Evolutionary conservation across 768 basidiomycete species (phyloP).

Genomic region (Termitomyces heimii): DNA sequence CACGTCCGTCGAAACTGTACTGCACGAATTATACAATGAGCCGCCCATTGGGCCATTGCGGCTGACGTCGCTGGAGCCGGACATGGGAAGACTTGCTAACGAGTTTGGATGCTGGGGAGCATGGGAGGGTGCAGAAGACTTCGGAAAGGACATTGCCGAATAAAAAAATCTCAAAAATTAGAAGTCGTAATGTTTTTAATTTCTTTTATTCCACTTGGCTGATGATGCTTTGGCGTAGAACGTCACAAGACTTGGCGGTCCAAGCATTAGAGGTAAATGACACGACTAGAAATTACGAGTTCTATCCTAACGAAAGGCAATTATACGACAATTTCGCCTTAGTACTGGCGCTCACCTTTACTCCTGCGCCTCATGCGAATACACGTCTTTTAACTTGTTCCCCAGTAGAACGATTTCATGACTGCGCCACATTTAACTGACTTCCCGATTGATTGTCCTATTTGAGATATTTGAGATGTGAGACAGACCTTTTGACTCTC

Average conservation of each 20-base stretch:
- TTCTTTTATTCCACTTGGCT: neutral
- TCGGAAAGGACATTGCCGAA: constrained; percentile 15
- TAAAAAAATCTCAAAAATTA: neutral
- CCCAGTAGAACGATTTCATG: too few relatives aligned
- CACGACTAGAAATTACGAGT: neutral
- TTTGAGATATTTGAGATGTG: neutral
- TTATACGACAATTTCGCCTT: neutral
- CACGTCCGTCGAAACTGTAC: constrained; percentile 27
- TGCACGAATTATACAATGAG: constrained; percentile 27
- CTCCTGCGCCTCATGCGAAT: neutral
- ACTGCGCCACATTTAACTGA: neutral
- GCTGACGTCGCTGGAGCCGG: constrained; percentile 23
- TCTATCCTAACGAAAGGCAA: neutral
- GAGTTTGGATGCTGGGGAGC: constrained; percentile 39
- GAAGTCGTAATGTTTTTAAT: too few relatives aligned
- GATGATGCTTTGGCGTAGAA: too few relatives aligned
- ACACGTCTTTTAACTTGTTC: neutral
- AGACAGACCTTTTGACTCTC: neutral
- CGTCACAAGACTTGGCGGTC: neutral
- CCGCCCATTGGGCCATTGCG: constrained; percentile 33
- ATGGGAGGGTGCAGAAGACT: constrained; percentile 33
- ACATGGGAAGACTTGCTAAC: constrained; percentile 34
- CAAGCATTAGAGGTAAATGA: neutral
- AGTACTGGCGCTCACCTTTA: neutral
- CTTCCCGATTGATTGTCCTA: neutral